Base-by-base conservation (phyloP, 2,329 filamentous ascomycete genomes). In the Alternaria incomplexa region DNA sequence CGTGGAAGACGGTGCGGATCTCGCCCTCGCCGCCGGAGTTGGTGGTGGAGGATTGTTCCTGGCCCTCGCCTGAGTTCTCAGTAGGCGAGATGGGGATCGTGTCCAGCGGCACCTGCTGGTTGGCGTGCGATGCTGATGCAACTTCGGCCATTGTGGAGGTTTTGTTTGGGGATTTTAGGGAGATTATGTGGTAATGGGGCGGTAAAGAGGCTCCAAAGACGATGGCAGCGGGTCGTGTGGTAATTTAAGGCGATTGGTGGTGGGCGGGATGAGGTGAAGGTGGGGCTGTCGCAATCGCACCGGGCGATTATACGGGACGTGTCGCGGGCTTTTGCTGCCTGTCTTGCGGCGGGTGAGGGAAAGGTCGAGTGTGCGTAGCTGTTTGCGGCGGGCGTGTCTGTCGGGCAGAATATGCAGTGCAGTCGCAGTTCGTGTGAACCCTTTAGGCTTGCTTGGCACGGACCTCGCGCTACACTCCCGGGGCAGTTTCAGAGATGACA, bases 1-100 rank as follows among this genome's bases (percentile, higher is more conserved):
- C 93, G 81, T 99, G 94, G 85, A 99, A 99, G 73, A 99, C 95
- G 50, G 96, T 99, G 75, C 97, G 87, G 55, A 91, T 85, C 79
- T 94, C 90, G 65, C 77, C 75, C 69, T 82, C 81, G 66, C 73
- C 70, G 63, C 74, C 71, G 40, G 67, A 82, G 68, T 84, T 83
- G 57, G 81, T 81, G 56, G 75, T 71, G 58, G 76, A 73, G 32
- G 79, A 76, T 50, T 78, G 77, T 56, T 85, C 71, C 56, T 72
- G 64, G 61, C 66, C 61, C 64, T 84, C 70, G 51, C 80, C 76
- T 66, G 83, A 81, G 68, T 85, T 78, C 66, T 80, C 78, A 44
- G 83, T 79, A 46, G 85, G 85, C 20, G 85, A 86, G 77, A 87
- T 84, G 57, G 85, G 85, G 56, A 87, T 87, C 47, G 85, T 85